Percentiles rank a stretch among this genome's conserved stretches.
phyloP scores from a whole-genome alignment of 805 yeast genomes.

The Myxozyma neotropica region DNA sequence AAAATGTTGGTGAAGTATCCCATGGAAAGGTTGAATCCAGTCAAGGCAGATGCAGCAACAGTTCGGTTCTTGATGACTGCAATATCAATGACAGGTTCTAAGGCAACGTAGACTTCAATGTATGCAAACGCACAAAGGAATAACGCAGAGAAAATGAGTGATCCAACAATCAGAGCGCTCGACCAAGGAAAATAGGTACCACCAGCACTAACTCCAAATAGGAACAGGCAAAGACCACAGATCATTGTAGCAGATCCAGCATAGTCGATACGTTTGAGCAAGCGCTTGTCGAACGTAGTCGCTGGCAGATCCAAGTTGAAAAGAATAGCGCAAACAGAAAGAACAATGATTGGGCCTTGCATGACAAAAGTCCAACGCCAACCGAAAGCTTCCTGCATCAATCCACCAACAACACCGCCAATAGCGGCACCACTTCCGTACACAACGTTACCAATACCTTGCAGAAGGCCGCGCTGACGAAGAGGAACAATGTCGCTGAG shows the following conservation, averaged over 20 bases:
- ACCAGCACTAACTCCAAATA: conserved; percentile 67
- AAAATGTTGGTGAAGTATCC: conserved; percentile 62
- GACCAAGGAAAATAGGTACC: conserved; percentile 58
- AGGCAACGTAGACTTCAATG: conserved; percentile 54
- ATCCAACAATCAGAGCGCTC: conserved; percentile 46
- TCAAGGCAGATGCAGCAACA: conserved; percentile 62
- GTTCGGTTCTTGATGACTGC: conserved; percentile 59
- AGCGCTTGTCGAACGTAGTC: conserved; percentile 46
- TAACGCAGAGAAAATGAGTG: conserved; percentile 44
- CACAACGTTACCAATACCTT: conserved; percentile 77
- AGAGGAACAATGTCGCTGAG: conserved; percentile 75
- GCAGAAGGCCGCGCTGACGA: conserved; percentile 77
- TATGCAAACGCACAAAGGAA: conserved; percentile 49
- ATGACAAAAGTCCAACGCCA: conserved; percentile 60
- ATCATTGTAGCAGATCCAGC: conserved; percentile 65
- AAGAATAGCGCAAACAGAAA: conserved; percentile 44
- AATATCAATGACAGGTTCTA: conserved; percentile 70
- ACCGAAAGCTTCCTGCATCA: conserved; percentile 54
- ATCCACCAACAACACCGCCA: conserved; percentile 64
- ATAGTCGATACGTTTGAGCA: conserved; percentile 64
- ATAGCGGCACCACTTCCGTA: conserved; percentile 75
- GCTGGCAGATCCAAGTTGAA: conserved; percentile 36
- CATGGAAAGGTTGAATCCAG: conserved; percentile 75
- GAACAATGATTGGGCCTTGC: conserved; percentile 47
- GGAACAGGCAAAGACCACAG: conserved; percentile 54